A percentile compares a stretch with the other conserved stretches of the same genome.
These are phyloP conservation scores for Ophiostoma montium DNA, from an alignment of 2,329 filamentous ascomycete genomes.

Conservation along the genomic window DNA sequence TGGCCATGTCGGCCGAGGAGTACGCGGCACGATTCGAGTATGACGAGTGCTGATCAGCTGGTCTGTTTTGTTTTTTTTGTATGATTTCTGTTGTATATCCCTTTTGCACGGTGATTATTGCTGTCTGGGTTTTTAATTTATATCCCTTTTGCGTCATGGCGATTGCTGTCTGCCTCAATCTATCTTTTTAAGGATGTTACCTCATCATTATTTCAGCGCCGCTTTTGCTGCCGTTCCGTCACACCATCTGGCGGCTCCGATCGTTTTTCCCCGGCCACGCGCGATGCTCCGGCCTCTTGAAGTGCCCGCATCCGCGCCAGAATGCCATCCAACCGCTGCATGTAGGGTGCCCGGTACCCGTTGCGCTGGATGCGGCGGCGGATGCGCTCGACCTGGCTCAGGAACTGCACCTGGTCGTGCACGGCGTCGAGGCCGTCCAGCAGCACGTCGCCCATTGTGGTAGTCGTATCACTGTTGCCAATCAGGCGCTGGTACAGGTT, in stretches of 20 bases:
- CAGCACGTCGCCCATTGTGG: conserved; percentile 27
- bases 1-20: too few relatives aligned
- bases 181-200: too few relatives aligned
- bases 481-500: conserved; percentile 36
- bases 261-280: neutral
- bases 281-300: neutral
- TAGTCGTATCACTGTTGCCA: conserved; percentile 23
- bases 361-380: conserved; percentile 11
- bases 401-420: conserved; percentile 29
- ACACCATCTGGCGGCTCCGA: neutral
- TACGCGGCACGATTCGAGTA: too few relatives aligned
- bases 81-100: too few relatives aligned
- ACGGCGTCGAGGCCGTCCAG: conserved; percentile 29
- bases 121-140: too few relatives aligned
- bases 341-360: conserved; percentile 12
- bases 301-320: conserved; percentile 6
- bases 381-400: conserved; percentile 24
- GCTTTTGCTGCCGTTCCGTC: neutral
- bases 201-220: neutral
- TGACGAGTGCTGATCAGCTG: too few relatives aligned
- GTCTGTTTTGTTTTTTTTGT: too few relatives aligned
- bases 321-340: conserved; percentile 8
- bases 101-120: too few relatives aligned
- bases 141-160: too few relatives aligned
- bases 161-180: too few relatives aligned